Evolutionary conservation across 23 red algal species (phyloP).

Genomic region (Chondrus crispus): DNA sequence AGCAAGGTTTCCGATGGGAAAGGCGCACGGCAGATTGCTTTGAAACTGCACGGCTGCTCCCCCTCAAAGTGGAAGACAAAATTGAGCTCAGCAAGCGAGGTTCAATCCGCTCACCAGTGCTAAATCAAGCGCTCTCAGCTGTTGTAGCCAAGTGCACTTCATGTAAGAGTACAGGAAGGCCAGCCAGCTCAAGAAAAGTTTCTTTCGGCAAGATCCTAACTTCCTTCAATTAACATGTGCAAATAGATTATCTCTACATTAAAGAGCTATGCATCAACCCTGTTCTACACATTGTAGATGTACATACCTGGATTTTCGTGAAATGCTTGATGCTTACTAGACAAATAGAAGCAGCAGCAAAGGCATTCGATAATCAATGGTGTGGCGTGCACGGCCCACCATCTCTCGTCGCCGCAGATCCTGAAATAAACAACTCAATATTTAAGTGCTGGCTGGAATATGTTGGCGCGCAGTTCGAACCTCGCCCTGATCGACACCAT

Average conservation of each 20-base stretch:
- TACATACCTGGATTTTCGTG: neutral
- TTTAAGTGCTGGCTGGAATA: neutral
- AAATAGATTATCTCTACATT: conserved; percentile 3
- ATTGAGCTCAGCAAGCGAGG: neutral
- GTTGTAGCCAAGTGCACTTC: neutral
- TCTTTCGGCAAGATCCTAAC: neutral
- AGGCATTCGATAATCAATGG: neutral
- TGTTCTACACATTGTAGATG: neutral
- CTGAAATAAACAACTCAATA: neutral
- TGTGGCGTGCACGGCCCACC: conserved; percentile 1
- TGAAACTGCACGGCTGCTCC: neutral
- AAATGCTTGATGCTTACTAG: neutral
- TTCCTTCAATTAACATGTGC: neutral
- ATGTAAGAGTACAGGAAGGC: neutral
- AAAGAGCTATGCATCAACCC: neutral
- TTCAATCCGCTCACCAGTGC: neutral
- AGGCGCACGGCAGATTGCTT: neutral
- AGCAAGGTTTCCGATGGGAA: neutral
- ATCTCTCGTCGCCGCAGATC: neutral
- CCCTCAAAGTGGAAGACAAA: neutral
- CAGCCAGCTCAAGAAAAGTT: neutral
- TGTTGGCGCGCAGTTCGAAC: neutral
- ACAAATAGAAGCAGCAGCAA: neutral
- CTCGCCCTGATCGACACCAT: neutral
- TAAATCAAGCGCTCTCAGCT: neutral